phyloP scores from a whole-genome alignment of 2,329 filamentous ascomycete genomes.

The Apiospora koreana region DNA sequence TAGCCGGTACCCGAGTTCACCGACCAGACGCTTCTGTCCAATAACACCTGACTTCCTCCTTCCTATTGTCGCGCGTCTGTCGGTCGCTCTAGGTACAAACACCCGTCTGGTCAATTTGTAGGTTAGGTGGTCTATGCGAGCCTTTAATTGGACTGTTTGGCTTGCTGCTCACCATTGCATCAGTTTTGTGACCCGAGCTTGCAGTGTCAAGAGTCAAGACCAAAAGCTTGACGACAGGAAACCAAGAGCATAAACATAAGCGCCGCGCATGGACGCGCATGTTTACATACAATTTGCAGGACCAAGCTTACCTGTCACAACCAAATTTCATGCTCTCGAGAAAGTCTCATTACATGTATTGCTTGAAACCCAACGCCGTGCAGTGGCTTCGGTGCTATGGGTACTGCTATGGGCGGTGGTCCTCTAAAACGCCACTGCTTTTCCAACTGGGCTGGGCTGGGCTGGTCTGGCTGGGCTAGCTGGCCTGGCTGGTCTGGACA shows the following conservation, averaged over 20 bases:
- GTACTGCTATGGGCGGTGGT: neutral
- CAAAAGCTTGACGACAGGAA: neutral
- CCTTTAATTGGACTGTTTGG: neutral
- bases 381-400: too few species aligned
- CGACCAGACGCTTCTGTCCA: neutral
- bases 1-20: neutral
- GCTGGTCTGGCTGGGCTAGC: too few species aligned
- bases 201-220: neutral
- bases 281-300: neutral
- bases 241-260: neutral
- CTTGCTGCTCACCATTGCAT: slow-evolving; percentile 6
- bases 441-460: neutral
- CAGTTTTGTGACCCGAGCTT: neutral
- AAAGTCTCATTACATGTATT: neutral
- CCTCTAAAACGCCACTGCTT: neutral
- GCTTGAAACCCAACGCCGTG: too few species aligned
- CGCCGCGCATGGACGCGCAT: neutral
- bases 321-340: too few species aligned
- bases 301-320: too few species aligned
- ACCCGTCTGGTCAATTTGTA: too few species aligned
- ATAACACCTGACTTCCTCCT: too few species aligned
- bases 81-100: neutral
- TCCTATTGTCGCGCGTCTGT: neutral
- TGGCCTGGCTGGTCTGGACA: neutral
- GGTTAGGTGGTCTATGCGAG: neutral